Conservation (phyloP, 305 asterid genomes). For the Rubia balearica region DNA sequence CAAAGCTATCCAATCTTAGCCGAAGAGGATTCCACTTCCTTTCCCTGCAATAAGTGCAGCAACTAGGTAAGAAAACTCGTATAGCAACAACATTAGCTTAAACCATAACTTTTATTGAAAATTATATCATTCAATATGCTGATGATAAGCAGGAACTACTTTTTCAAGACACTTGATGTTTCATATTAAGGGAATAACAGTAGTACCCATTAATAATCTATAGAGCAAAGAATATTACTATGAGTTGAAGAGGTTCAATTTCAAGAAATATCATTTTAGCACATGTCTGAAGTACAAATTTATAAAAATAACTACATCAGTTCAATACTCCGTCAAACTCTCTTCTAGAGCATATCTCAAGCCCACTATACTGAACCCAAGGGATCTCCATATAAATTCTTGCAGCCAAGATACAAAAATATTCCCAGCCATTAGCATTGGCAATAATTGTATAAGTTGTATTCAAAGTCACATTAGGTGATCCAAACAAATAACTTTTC, state of each 20-base stretch:
- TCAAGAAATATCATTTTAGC: neutral
- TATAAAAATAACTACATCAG: neutral
- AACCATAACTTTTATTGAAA: neutral
- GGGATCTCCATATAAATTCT: neutral
- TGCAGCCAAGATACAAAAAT: neutral
- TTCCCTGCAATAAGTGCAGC: conserved; percentile 57
- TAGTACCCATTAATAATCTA: too few relatives aligned
- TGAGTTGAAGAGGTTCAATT: neutral
- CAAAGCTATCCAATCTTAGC: conserved; percentile 85
- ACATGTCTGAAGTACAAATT: neutral
- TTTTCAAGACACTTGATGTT: neutral
- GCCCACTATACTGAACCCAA: neutral
- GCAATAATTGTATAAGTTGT: neutral
- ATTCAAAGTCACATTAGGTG: neutral
- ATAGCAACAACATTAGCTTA: conserved; percentile 10
- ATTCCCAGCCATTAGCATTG: neutral
- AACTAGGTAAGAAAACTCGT: conserved; percentile 13
- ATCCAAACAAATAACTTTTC: neutral
- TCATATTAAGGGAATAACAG: neutral
- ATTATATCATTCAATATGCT: neutral
- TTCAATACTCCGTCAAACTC: neutral
- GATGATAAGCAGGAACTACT: neutral
- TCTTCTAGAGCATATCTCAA: neutral
- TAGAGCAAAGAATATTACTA: neutral
- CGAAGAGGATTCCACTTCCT: conserved; percentile 53